These are phyloP conservation scores for Fusarium beomiforme DNA, from an alignment of 2,329 filamentous ascomycete genomes.

Conservation along the genomic window DNA sequence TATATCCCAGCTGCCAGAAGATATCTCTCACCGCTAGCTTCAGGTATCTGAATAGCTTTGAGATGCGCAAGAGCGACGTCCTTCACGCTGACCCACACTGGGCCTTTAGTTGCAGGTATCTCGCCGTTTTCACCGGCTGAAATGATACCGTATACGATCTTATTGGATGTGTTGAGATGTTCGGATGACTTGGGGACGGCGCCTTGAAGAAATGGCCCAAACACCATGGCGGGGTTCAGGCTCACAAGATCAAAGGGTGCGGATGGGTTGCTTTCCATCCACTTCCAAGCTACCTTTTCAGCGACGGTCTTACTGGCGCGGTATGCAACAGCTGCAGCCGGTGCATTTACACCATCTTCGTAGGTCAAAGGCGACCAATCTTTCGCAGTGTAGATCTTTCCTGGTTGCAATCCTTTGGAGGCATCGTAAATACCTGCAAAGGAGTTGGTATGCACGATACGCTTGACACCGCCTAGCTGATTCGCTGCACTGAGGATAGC, in stretches of 20 bases:
- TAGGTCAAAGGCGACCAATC: slow-evolving; percentile 9
- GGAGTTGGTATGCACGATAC: slow-evolving; percentile 7
- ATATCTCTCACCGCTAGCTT: slow-evolving; percentile 4
- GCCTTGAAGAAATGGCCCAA: background rate
- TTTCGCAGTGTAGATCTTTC: background rate
- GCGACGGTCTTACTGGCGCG: slow-evolving; percentile 3
- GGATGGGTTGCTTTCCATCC: background rate
- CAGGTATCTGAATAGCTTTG: background rate
- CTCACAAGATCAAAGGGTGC: background rate
- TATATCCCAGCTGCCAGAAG: slow-evolving; percentile 3
- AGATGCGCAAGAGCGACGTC: slow-evolving; percentile 5
- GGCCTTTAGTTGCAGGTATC: background rate
- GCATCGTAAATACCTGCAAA: slow-evolving; percentile 16
- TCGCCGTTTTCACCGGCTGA: background rate
- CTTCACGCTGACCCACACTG: slow-evolving; percentile 6
- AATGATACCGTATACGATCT: background rate
- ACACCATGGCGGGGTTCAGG: slow-evolving; percentile 10
- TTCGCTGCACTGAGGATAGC: background rate
- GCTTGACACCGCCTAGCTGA: background rate
- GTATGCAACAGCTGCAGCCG: background rate
- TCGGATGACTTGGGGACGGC: background rate
- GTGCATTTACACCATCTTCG: background rate
- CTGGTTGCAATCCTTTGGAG: background rate
- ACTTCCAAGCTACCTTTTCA: slow-evolving; percentile 7
- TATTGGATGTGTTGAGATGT: slow-evolving; percentile 10